Conservation (phyloP, 331 rosid genomes). For the Acacia concinna region DNA sequence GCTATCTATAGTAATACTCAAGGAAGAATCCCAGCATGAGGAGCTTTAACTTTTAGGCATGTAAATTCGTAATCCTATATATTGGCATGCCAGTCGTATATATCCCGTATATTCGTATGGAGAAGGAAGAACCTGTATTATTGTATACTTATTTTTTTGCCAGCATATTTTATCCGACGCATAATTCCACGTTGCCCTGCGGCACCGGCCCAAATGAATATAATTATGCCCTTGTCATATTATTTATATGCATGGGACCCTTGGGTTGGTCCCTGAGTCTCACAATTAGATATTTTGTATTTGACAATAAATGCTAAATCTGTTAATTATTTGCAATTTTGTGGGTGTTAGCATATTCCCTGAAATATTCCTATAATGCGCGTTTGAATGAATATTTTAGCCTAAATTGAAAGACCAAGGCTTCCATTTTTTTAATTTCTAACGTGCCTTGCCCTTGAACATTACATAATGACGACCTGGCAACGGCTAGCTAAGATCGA, state of each 20-base stretch:
- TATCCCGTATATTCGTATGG: no score
- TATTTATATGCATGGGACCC: not conserved
- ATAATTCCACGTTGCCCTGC: not conserved
- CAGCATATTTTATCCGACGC: not conserved
- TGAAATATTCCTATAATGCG: slow-evolving; percentile 30
- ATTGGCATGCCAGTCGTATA: no score
- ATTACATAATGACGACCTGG: not conserved
- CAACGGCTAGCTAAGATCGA: not conserved
- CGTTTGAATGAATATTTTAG: not conserved
- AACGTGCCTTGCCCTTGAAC: not conserved
- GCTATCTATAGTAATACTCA: no score
- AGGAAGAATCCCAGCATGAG: no score
- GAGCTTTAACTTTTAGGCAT: no score
- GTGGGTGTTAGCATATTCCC: slow-evolving; percentile 36
- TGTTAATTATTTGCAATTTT: not conserved
- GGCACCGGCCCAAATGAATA: not conserved
- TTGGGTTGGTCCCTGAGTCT: not conserved
- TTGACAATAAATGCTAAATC: not conserved
- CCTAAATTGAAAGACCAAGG: not conserved
- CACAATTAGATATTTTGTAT: not conserved
- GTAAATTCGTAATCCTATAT: no score
- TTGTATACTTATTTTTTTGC: not conserved
- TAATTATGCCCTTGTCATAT: not conserved
- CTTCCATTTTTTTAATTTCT: not conserved
- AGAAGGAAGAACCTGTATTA: no score